Evolutionary conservation across 1,284 basidiomycete species (phyloP).

Genomic region (Ustilago shanxiensis): DNA sequence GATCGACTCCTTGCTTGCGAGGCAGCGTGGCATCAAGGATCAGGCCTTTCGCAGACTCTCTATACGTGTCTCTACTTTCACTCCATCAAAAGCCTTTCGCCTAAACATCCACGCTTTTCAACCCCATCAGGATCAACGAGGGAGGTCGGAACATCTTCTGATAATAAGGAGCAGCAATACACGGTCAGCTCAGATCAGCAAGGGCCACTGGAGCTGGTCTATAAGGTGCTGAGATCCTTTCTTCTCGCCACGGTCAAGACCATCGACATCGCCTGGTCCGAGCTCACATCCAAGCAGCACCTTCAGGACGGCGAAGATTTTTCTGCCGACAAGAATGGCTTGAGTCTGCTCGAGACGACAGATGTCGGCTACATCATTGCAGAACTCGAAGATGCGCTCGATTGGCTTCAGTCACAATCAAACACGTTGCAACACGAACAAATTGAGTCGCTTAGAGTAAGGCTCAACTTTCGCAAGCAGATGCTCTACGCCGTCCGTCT

Average conservation of each 20-base stretch:
- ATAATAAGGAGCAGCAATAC: not conserved
- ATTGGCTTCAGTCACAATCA: conserved; percentile 72
- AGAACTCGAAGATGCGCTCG: conserved; percentile 76
- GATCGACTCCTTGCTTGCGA: conserved; percentile 84
- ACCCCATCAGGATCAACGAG: conserved; percentile 71
- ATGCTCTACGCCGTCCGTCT: conserved; percentile 38
- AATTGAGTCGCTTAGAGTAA: conserved; percentile 27
- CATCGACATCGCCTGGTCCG: conserved; percentile 84
- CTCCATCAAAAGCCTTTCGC: conserved; percentile 72
- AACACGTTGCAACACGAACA: not conserved
- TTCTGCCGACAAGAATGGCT: conserved; percentile 86
- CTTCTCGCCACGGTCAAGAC: conserved; percentile 83
- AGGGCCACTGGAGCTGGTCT: conserved; percentile 74
- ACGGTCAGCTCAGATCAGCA: conserved; percentile 2
- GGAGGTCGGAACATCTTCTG: not conserved
- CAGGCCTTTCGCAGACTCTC: conserved; percentile 85
- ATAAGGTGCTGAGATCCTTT: conserved; percentile 78
- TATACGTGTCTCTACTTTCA: conserved; percentile 85
- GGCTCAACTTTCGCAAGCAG: conserved; percentile 48
- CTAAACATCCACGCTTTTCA: conserved; percentile 57
- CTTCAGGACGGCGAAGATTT: conserved; percentile 78
- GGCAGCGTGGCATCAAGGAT: conserved; percentile 88
- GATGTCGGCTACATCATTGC: conserved; percentile 76
- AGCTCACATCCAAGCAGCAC: conserved; percentile 72
- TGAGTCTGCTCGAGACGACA: conserved; percentile 80